These are phyloP conservation scores for Candolleomyces eurysporus DNA, from an alignment of 768 basidiomycete species.

Conservation along the genomic window DNA sequence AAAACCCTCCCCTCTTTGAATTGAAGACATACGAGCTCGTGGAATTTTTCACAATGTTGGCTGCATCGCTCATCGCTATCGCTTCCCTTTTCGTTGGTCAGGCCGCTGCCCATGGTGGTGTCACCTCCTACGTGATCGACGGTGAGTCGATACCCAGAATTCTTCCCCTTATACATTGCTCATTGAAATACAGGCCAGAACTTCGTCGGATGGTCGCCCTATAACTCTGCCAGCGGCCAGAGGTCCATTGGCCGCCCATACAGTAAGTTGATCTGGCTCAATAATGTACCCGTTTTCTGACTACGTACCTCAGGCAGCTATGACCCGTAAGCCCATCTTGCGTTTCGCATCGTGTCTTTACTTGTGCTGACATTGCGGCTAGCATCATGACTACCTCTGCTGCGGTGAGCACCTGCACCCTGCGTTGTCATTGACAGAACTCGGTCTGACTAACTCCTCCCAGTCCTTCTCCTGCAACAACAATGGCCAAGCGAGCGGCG, in stretches of 20 bases:
- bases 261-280: constrained; percentile 16
- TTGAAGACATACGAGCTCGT: background rate
- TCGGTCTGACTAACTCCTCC: background rate
- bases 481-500: constrained; percentile 28
- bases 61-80: constrained; percentile 23
- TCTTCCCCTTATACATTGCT: background rate
- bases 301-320: background rate
- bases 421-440: background rate
- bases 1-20: background rate
- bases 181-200: constrained; percentile 18
- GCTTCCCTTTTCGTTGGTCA: constrained; percentile 27
- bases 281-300: background rate
- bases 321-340: constrained; percentile 26
- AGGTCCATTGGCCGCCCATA: constrained; percentile 33
- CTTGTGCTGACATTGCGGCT: background rate
- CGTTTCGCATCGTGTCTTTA: background rate
- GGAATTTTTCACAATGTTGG: constrained; percentile 15
- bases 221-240: constrained; percentile 32
- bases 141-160: constrained; percentile 16
- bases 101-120: constrained; percentile 36
- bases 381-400: constrained; percentile 25
- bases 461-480: constrained; percentile 35
- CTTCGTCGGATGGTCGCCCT: constrained; percentile 35
- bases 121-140: constrained; percentile 33
- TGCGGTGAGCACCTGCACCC: constrained; percentile 9